Evolutionary conservation across 169 alveolate genomes (phyloP), one percentile per base, ranked within the genome.

Genomic region (Plasmodium malariae): DNA sequence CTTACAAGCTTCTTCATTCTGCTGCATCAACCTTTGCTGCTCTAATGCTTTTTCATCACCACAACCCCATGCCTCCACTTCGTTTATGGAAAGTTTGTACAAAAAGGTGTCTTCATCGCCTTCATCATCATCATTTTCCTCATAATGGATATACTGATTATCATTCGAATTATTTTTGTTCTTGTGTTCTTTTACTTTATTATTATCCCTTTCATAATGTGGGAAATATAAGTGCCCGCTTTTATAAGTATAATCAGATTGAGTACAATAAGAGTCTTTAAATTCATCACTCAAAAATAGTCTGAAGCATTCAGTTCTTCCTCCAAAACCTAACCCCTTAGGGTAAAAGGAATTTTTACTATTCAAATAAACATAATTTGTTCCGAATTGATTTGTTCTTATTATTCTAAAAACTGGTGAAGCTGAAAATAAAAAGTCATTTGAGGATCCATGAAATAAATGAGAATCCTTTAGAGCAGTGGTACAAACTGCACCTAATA

Each of bases 41-140:
- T 86, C 87, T 43, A 86, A 48, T 3, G 86, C 63, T 28, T 40
- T 68, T 62, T 54, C 62, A 59, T 86, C 87, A 63, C 92, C 92
- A 40, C 92, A 69, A 28, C 92, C 92, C 92, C 92, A 86, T 6
- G 74, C 92, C 36, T 86, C 92, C 3, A 86, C 92, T 72, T 86
- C 92, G 12, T 32, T 59, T 11, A 86, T 70, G 37, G 92, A 37
- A 32, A 86, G 43, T 43, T 86, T 86, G 34, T 60, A 70, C 19
- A 86, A 65, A 72, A 86, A 86, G 28, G 57, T 12, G 14, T 69
- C 72, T 7, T 19, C 65, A 59, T 34, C 49, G 21, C 37, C 49
- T 26, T 86, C 67, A 28, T 70, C 87, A 21, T 86, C 87, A 1
- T 36, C 51, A 24, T 67, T 59, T 11, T 57, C 51, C 9, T 34